A percentile compares a stretch with the other conserved stretches of the same genome.
Evolutionary conservation across 352 stramenopile genomes (phyloP).

Genomic region (Blastocystis sp.): DNA sequence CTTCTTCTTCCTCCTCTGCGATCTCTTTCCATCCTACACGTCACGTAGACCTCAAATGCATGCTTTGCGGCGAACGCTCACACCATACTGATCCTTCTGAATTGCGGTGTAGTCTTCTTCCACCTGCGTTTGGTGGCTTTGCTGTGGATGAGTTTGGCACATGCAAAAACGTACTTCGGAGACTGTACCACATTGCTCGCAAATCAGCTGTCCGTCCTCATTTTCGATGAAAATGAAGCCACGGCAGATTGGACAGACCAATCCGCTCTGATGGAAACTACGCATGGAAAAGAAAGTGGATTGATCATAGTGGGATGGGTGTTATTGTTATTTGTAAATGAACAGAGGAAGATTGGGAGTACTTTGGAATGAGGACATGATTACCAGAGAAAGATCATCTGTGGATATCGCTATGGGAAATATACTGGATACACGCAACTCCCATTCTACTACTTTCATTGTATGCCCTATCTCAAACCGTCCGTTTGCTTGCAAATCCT

Average conservation of each 20-base stretch:
- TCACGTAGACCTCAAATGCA: neutral
- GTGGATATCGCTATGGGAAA: no score
- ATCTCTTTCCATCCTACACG: constrained; percentile 2
- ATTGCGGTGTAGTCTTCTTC: constrained; percentile 24
- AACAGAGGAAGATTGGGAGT: no score
- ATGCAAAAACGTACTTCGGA: constrained; percentile 44
- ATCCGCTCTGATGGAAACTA: neutral
- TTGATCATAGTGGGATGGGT: neutral
- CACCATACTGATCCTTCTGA: neutral
- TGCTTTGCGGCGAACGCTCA: neutral
- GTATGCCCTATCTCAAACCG: no score
- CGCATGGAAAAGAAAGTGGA: neutral
- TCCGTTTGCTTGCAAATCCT: no score
- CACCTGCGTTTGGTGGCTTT: constrained; percentile 6
- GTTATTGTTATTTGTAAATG: no score
- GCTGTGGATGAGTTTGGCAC: no score
- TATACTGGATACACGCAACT: no score
- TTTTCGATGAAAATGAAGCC: neutral
- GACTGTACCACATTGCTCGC: constrained; percentile 20
- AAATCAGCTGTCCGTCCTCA: neutral
- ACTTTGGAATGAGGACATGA: no score
- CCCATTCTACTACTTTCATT: no score
- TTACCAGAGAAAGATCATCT: no score
- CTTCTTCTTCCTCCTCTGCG: neutral
- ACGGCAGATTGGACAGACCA: neutral